Evolutionary conservation across 208 protist genomes (phyloP), one percentile per base, ranked within the genome.

Genomic region (Wallacemonas collosoma): DNA sequence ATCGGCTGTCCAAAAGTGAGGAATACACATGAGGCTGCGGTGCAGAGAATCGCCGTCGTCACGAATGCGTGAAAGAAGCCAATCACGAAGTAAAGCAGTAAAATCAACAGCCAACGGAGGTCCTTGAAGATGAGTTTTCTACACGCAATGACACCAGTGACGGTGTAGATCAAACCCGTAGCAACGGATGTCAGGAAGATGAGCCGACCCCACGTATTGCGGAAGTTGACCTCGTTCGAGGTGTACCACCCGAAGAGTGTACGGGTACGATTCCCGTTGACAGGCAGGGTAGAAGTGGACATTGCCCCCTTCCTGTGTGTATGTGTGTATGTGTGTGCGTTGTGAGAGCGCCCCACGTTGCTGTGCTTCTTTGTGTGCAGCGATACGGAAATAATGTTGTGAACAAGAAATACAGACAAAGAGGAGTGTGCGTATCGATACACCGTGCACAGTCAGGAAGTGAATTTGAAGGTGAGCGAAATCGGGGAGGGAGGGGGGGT

Each of bases 11-110:
- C 76, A 81, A 93, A 91, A 11, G 74, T 89, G 51, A 81, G 78
- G 43, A 91, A 87, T 56, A 93, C 79, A 58, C 72, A 86, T 1
- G 86, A 79, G 12, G 91, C 84, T 9, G 90, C 79, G n/a, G 93
- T 72, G 71, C 82, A 93, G 14, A 91, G 64, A 26, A 93, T 63
- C 1, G 82, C 68, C 2, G 91, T 75, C 4, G 80, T 85, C 7
- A 94, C 68, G 58, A 96, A 91, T 12, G 86, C 86, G 79, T 96
- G 83, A 11, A 80, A 68, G 45, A 83, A 78, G 5, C 91, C 89
- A 38, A 92, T 73, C n/a, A 77, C 35, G 51, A 88, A 86, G 72
- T 94, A 91, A 2, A 87, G 55, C 4, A 84, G 38, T 5, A 82
- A 35, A 9, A 94, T 73, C 2, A 90, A 57, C 1, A 89, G 57